Evolutionary conservation across 1,284 basidiomycete genomes (phyloP).

Genomic region (Pseudozyma flocculosa): DNA sequence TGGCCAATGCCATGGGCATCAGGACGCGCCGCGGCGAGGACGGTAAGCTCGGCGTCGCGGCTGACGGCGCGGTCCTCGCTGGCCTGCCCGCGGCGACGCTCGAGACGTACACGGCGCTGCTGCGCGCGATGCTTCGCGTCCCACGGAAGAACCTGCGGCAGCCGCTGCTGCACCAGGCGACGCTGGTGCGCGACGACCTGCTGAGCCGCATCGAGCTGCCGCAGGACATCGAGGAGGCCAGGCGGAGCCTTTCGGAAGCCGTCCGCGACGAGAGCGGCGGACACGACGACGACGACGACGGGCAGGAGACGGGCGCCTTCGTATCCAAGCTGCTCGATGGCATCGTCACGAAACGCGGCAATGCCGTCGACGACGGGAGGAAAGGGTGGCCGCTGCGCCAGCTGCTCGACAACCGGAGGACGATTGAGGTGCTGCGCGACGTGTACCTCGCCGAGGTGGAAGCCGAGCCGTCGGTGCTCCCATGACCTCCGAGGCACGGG

Average conservation of each 20-base stretch:
- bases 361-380: not conserved
- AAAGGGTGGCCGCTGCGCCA: not conserved
- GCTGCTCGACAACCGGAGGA: conserved; percentile 1
- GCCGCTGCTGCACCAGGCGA: conserved; percentile 17
- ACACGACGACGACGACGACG: conserved; percentile 2
- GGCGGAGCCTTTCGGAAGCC: not conserved
- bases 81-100: conserved; percentile 14
- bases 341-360: not conserved
- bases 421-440: conserved; percentile 17
- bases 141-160: conserved; percentile 4
- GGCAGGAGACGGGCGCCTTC: conserved; percentile 6
- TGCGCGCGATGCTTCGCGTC: conserved; percentile 14
- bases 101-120: conserved; percentile 26
- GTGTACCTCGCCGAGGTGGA: conserved; percentile 4
- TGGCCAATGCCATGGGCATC: conserved; percentile 22
- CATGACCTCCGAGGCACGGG: too few species aligned
- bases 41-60: too few species aligned
- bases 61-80: too few species aligned
- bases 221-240: not conserved
- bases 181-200: conserved; percentile 21
- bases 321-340: not conserved
- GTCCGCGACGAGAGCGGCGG: not conserved
- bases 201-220: conserved; percentile 7
- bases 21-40: conserved; percentile 3
- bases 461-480: too few species aligned